Base-by-base conservation (phyloP, 306 rosid species). In the Albizia julibrissin region DNA sequence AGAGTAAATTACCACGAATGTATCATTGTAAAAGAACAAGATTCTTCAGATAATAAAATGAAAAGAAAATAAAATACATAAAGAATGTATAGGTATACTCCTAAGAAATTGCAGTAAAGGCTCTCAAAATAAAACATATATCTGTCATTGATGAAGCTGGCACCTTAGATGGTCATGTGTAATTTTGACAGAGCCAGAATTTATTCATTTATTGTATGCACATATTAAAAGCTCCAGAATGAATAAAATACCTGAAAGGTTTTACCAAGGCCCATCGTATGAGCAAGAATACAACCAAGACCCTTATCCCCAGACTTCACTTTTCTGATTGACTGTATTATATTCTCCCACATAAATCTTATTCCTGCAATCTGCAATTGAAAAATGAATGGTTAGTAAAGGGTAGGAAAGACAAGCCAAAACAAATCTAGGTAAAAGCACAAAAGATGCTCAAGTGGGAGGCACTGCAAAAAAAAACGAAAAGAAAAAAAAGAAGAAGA, bases 261-360 rank as follows among this genome's bases (percentile, higher is more conserved):
- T 95, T 95, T 95, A 75, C 99, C 99, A 76, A 95, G 98, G 75
- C 99, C 99, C 99, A 95, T 95, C 26, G 91, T 95, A 87, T 95
- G 99, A 82, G 99, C 98, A 54, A 95, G 92, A 87, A 95, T 93
- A 87, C 99, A 95, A 66, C 99, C 99, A 89, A 95, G 98, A 77
- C 98, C 99, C 84, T 92, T 93, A 88, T 93, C 97, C 84, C 98
- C 99, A 68, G 93, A 92, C 81, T 88, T 93, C 89, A 95, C 97
- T 86, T 86, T 90, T 87, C 92, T 87, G 85, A 93, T 85, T 43
- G 99, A 93, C 89, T 95, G 94, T 84, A 95, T 87, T 79, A 95
- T 93, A 86, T 95, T 95, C 90, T 95, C 98, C 99, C 99, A 95
- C 92, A 95, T 88, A 86, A 95, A 95, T 86, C 99, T 89, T 81